A percentile compares a stretch with the other conserved stretches of the same genome.
phyloP scores from a whole-genome alignment of 2,329 filamentous ascomycete genomes.

The Microascus cirrosus region DNA sequence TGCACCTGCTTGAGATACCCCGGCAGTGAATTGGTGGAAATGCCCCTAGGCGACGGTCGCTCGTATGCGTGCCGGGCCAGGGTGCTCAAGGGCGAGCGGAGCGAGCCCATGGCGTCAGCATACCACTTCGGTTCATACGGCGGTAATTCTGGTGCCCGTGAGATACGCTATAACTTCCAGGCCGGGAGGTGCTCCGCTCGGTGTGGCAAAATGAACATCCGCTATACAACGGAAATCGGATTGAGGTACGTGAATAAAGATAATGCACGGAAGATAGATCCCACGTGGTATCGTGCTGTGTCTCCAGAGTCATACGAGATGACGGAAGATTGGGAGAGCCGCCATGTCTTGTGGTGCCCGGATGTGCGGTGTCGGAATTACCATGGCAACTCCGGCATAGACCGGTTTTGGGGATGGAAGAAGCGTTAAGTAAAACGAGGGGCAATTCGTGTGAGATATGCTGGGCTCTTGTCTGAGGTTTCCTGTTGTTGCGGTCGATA shows the following conservation, averaged over 20 bases:
- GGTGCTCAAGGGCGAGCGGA: too few species aligned
- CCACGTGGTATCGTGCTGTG: not conserved
- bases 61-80: too few species aligned
- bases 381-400: not conserved
- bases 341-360: not conserved
- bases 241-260: not conserved
- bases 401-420: not conserved
- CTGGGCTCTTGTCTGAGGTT: too few species aligned
- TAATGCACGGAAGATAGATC: not conserved
- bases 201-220: not conserved
- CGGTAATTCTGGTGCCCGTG: not conserved
- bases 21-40: not conserved
- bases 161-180: not conserved
- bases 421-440: not conserved
- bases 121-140: not conserved
- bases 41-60: not conserved
- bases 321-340: not conserved
- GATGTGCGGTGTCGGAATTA: not conserved
- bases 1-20: not conserved
- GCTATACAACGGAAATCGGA: not conserved
- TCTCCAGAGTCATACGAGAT: not conserved
- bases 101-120: too few species aligned
- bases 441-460: not conserved
- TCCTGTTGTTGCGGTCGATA: too few species aligned
- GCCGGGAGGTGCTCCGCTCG: not conserved